Percentiles rank a stretch among this genome's conserved stretches.
Conservation (phyloP, 2,329 filamentous ascomycete genomes). For the Penicillium corylophilum region DNA sequence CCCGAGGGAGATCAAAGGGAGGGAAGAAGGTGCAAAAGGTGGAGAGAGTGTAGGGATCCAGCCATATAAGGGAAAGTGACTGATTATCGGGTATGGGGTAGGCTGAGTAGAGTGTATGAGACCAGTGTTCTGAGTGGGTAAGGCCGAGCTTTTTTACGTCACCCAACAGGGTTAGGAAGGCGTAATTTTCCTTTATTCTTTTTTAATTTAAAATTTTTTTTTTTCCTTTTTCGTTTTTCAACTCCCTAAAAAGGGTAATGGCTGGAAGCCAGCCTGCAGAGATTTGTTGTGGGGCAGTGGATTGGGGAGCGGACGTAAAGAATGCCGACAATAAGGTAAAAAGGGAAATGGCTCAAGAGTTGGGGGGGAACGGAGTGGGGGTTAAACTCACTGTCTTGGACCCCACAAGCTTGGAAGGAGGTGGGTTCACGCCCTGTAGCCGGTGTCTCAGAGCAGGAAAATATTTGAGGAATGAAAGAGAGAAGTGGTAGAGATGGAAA, state of each 20-base stretch:
- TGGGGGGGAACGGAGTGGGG: neutral
- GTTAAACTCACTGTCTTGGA: conserved; percentile 13
- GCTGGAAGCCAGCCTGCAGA: conserved; percentile 19
- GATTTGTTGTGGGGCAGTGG: conserved; percentile 24
- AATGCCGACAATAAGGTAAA: conserved; percentile 22
- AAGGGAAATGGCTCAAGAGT: neutral
- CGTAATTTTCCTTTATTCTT: conserved; percentile 16
- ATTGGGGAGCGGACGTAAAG: conserved; percentile 15
- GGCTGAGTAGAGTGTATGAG: conserved; percentile 17
- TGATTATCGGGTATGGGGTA: conserved; percentile 25
- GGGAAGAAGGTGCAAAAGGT: conserved; percentile 10
- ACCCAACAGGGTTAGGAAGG: conserved; percentile 23
- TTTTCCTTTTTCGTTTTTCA: conserved; percentile 14
- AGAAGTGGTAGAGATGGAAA: conserved; percentile 1
- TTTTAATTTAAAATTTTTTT: conserved; percentile 10
- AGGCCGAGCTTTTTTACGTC: conserved; percentile 27
- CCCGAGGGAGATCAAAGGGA: conserved; percentile 1
- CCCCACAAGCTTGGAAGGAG: conserved; percentile 15
- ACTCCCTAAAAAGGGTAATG: conserved; percentile 11
- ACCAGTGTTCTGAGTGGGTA: conserved; percentile 14
- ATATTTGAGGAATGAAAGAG: neutral
- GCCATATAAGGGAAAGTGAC: conserved; percentile 24
- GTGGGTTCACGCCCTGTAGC: conserved; percentile 16
- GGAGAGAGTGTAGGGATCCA: conserved; percentile 19
- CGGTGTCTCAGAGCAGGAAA: conserved; percentile 12